Base-by-base conservation (phyloP, 345 rosid species). In the Abelmoschus esculentus region DNA sequence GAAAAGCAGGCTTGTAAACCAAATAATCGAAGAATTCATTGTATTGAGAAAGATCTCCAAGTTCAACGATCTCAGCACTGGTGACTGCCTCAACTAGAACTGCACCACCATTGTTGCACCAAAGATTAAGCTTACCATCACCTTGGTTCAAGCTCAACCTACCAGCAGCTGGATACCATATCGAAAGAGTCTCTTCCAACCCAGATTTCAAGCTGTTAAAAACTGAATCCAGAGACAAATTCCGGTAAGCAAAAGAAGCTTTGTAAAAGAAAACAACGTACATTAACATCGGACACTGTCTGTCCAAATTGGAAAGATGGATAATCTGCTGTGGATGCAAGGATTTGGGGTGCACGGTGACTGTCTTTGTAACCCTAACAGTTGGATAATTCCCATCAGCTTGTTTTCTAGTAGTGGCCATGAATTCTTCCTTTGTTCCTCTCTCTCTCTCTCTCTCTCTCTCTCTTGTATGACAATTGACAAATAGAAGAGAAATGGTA, bases 201-300 rank as follows among this genome's bases (percentile, higher is more conserved):
- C 84, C 84, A 47, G 80, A 74, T 74, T 81, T 86, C 76, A 85
- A 78, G 76, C 75, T 70, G 13, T 79, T 69, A 34, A 85, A 86
- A 63, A 82, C 73, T 0, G 67, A 76, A 50, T 67, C 79, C 31
- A 75, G 71, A 0, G 81, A 57, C 26, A 72, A 54, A 70, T 83
- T 75, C 7, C 75, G 71, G 31, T 32, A 40, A 59, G 3, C 63
- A 32, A 3, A 50, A 72, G 78, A 22, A 4, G 77, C 70, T 44
- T 79, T 80, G 83, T 85, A 86, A 76, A 89, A 85, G 81, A 89
- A 83, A 56, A 86, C 86, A 44, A 82, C 60, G 76, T 83, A 81
- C 93, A 86, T 83, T 68, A 80, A 86, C 55, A 67, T 55, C 15
- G 93, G 89, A 78, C 90, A 86, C 69, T 88, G 93, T 72, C 89